Evolutionary conservation across 31 red algal species (phyloP).

Genomic region (Porphyra umbilicalis): DNA sequence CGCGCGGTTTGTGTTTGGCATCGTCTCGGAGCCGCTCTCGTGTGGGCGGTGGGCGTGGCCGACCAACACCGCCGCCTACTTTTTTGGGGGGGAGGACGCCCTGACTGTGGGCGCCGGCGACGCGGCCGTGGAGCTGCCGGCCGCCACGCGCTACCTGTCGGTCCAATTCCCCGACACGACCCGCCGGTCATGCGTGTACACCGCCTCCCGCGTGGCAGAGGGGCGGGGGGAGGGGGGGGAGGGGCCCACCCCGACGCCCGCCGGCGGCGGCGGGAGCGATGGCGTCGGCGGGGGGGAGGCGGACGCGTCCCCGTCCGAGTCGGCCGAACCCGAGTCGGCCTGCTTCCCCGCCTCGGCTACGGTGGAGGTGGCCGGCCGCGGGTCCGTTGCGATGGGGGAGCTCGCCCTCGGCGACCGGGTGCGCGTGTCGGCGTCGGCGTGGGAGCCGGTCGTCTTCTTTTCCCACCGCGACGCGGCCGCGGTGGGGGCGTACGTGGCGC

Average conservation of each 20-base stretch:
- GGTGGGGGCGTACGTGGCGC: not conserved
- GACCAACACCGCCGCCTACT: not conserved
- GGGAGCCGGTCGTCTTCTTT: not conserved
- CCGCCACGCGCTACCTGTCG: not conserved
- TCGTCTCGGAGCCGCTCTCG: not conserved
- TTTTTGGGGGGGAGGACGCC: not conserved
- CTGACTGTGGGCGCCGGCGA: not conserved
- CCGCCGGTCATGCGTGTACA: not conserved
- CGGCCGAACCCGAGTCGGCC: constrained; percentile 2
- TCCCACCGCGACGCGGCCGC: not conserved
- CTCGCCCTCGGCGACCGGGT: constrained; percentile 43
- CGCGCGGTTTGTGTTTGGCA: not conserved
- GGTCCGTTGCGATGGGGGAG: constrained; percentile 16
- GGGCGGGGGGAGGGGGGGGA: too few relatives aligned
- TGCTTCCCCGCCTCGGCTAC: constrained; percentile 55
- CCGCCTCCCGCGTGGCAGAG: not conserved
- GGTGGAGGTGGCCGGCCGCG: constrained; percentile 26
- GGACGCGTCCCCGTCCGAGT: not conserved
- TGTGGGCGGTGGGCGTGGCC: not conserved
- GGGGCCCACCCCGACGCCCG: too few relatives aligned
- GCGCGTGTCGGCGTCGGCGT: not conserved
- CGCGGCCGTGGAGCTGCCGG: not conserved
- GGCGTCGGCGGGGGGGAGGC: not conserved
- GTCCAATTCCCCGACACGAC: not conserved
- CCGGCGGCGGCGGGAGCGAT: too few relatives aligned